Conservation (phyloP, 768 basidiomycete genomes). For the Leccinum sublutescens region DNA sequence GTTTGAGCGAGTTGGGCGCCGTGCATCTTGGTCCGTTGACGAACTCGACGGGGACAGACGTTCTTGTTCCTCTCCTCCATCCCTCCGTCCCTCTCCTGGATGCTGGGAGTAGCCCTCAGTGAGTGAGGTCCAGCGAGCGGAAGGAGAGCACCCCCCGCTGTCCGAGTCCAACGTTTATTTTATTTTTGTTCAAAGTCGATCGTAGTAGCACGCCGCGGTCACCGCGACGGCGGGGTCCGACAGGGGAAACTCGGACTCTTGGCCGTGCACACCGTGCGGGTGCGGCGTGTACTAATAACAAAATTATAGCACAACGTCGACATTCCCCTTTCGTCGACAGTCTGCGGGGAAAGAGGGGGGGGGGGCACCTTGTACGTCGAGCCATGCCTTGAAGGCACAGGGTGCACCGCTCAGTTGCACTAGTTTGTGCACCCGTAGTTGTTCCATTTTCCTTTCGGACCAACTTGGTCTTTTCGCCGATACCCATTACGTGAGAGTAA, state of each 20-base stretch:
- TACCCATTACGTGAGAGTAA: not conserved
- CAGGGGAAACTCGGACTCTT: not conserved
- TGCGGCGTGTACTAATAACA: not conserved
- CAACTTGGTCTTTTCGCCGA: not conserved
- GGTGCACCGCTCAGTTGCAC: not conserved
- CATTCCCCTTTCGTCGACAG: not conserved
- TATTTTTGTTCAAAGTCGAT: not conserved
- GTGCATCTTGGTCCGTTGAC: not conserved
- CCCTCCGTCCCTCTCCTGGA: not conserved
- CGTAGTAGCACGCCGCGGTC: not conserved
- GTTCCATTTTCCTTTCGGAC: not conserved
- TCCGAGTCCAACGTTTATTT: not conserved
- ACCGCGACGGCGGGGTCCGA: not conserved
- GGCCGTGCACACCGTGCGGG: not conserved
- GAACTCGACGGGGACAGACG: not conserved
- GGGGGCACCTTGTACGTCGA: not conserved
- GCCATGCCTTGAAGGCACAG: not conserved
- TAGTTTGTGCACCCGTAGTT: not conserved
- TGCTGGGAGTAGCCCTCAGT: not conserved
- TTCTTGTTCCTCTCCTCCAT: no score
- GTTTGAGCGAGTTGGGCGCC: not conserved
- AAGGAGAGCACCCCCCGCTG: not conserved
- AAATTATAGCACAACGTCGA: not conserved
- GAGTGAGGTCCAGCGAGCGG: not conserved
- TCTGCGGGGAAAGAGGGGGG: not conserved